These are phyloP conservation scores for Monascus ruber DNA, from an alignment of 2,329 filamentous ascomycete genomes.

Conservation along the genomic window DNA sequence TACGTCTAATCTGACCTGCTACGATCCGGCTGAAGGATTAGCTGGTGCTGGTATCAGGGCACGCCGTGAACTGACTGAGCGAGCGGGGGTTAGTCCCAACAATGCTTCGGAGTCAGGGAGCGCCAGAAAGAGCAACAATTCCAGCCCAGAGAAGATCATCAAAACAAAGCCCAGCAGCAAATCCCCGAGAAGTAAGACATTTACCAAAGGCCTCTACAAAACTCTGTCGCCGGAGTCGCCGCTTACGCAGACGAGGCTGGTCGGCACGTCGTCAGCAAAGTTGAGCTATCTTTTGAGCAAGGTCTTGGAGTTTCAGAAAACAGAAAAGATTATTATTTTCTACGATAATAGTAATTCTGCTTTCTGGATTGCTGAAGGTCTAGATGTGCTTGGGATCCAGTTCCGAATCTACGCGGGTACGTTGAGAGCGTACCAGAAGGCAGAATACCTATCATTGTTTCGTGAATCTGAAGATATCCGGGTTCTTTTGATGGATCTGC, in stretches of 20 bases:
- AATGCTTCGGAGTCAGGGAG: conserved; percentile 9
- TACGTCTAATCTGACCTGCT: conserved; percentile 21
- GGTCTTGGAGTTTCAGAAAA: conserved; percentile 53
- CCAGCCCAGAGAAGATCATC: conserved; percentile 8
- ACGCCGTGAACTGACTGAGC: conserved; percentile 15
- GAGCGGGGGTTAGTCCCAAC: conserved; percentile 6
- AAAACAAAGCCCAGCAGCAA: conserved; percentile 15
- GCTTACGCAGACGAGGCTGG: conserved; percentile 49
- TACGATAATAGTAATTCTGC: conserved; percentile 82
- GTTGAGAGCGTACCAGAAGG: conserved; percentile 51
- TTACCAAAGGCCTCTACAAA: conserved; percentile 15
- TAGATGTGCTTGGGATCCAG: conserved; percentile 58
- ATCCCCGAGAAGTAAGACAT: conserved; percentile 19
- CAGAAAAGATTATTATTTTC: conserved; percentile 84
- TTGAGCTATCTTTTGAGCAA: conserved; percentile 72
- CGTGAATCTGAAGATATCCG: conserved; percentile 57
- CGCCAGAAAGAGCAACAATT: conserved; percentile 3
- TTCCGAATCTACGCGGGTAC: conserved; percentile 46
- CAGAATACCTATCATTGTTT: conserved; percentile 69
- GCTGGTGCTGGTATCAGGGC: conserved; percentile 30
- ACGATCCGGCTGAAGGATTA: conserved; percentile 30
- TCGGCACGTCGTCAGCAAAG: conserved; percentile 79
- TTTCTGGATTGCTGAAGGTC: conserved; percentile 70
- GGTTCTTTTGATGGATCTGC: conserved; percentile 84
- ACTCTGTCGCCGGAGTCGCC: conserved; percentile 34